Base-by-base conservation (phyloP, 345 rosid genomes). In the Acer saccharum region DNA sequence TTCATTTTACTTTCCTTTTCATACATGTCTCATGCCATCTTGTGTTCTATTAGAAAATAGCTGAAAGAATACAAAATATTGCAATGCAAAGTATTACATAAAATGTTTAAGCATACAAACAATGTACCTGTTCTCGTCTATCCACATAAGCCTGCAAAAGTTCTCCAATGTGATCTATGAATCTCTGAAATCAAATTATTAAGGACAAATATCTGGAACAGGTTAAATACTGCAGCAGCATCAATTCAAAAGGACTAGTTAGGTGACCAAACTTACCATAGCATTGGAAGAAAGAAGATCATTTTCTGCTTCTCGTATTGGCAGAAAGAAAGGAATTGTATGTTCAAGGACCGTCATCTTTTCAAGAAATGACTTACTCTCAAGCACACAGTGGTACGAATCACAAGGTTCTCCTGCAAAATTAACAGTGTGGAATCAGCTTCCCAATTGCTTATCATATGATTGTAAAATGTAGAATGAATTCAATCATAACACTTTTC, bases 331-430 rank as follows among this genome's bases (percentile, higher is more conserved):
- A 29, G 99, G 99, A 84, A 96, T 76, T 77, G 98, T 96, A 77
- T 96, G 99, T 81, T 96, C 97, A 74, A 82, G 87, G 81, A 96
- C 97, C 39, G 88, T 91, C 99, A 96, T 92, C 86, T 90, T 96
- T 79, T 96, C 97, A 75, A 96, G 88, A 83, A 96, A 96, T 71
- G 98, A 96, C 85, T 89, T 94, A 86, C 97, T 96, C 80, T 92
- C 95, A 75, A 96, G 94, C 79, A 96, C 93, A 80, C 94, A 84
- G 79, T 96, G 97, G 83, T 91, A 94, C 76, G 87, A 66, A 81
- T 94, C 98, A 76, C 93, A 92, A 76, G 90, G 91, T 77, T 96
- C 98, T 71, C 97, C 99, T 94, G 82, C 68, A 82, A 77, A 83
- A 57, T 72, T 50, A 58, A 20, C 25, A 32, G 63, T 69, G 57